Percentiles rank a stretch among this genome's conserved stretches.
Evolutionary conservation across 75 land plant species (phyloP).

Genomic region (Selaginella moellendorffii): DNA sequence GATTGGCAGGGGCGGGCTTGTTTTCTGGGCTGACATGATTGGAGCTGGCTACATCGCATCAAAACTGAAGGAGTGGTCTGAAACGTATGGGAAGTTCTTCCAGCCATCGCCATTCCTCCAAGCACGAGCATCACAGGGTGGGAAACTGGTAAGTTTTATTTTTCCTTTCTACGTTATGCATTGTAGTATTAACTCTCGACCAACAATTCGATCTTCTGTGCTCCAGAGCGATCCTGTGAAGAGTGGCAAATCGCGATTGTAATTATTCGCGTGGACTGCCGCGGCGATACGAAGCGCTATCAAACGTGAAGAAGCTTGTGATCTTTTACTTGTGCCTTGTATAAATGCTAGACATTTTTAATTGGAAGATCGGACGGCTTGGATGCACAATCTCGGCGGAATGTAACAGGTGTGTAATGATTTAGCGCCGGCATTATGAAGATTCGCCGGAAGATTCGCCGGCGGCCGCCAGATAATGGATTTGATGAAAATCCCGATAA

Average conservation of each 20-base stretch:
- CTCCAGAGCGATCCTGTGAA: background rate
- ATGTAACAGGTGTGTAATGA: too few species aligned
- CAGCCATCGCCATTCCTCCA: constrained; percentile 26
- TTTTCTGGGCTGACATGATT: constrained; percentile 33
- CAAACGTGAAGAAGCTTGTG: too few species aligned
- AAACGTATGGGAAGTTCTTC: constrained; percentile 22
- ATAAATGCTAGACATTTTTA: too few species aligned
- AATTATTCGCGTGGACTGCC: too few species aligned
- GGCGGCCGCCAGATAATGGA: background rate
- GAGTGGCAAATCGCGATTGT: background rate
- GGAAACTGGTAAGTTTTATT: constrained; percentile 47
- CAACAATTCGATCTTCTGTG: too few species aligned
- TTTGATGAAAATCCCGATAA: background rate
- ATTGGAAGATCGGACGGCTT: too few species aligned
- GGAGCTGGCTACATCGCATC: constrained; percentile 23
- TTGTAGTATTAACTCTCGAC: too few species aligned
- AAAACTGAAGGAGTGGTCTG: constrained; percentile 23
- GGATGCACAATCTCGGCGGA: too few species aligned
- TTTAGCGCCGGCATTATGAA: background rate
- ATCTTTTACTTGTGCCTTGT: too few species aligned
- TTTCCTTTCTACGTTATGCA: background rate
- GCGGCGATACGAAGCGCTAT: too few species aligned
- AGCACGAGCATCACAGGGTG: constrained; percentile 28
- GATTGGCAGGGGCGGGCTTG: constrained; percentile 28
- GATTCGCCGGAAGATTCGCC: background rate